Base-by-base conservation (phyloP, 2,329 filamentous ascomycete genomes). In the Aspergillus spinulosporus region DNA sequence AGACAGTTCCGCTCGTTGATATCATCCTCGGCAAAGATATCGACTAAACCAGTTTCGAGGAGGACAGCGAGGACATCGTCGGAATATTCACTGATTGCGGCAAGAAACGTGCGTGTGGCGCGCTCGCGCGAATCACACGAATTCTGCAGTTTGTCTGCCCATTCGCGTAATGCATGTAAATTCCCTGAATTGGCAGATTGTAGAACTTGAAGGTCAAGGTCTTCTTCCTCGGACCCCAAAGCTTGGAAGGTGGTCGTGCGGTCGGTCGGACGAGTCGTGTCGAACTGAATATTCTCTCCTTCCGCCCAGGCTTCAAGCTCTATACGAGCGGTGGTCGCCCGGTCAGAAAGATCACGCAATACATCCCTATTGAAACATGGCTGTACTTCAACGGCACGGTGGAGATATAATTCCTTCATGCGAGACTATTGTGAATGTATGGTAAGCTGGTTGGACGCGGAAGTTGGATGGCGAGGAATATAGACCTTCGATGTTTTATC, bases 281-380 rank as follows among this genome's bases (percentile, higher is more conserved):
- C 88, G 67, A 92, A 96, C 66, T 87, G 89, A 68, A 97, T 88
- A 72, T 95, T 89, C 66, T 97, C 94, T 21, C 94, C 94, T 74
- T 99, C 94, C 15, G 92, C 92, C 93, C 93, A 97, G 34, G 93
- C 94, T 52, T 93, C 93, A 46, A 97, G 85, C 70, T 97, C 94
- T 64, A 97, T 88, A 37, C 96, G 79, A 65, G 92, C 95, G n/a
- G 92, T 97, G 0, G 94, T 97, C 6, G 94, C 94, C 76, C 96
- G 92, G 64, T 99, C 94, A 3, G 94, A 97, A 8, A 99, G 83
- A 68, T 96, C 93, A 74, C 92, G 96, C 69, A 99, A 96, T 65
- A 97, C 92, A 63, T 95, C 90, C 45, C 93, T 88, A 74, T 99
- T 97, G 82, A 97, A 99, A 74, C 95, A 97, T 5, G 94, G 94